Base-by-base conservation (phyloP, 805 yeast genomes). In the Ogataea kodamae region DNA sequence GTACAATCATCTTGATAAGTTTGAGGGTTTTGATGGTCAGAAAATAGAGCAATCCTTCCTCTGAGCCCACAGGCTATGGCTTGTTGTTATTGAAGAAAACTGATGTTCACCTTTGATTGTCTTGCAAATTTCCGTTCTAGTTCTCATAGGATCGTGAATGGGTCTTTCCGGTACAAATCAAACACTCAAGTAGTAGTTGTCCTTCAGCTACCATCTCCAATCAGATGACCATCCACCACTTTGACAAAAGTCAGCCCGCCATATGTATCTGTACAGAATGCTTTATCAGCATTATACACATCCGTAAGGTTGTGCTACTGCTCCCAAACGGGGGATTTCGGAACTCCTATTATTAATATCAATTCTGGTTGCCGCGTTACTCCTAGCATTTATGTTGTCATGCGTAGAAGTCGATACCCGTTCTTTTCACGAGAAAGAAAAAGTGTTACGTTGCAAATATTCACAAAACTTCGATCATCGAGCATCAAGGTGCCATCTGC, bases 401-500 rank as follows among this genome's bases (percentile, higher is more conserved):
- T 25, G 33, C 14, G 43, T 39, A 5, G 43, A 25, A 4, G 43
- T 32, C 43, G 39, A 39, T 15, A 39, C 29, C 26, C 35, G 36
- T 10, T 39, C 43, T 29, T 12, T 28, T 22, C n/a, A 39, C 43
- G 7, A 39, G 34, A 24, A 39, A 39, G 22, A 39, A 39, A 25
- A 35, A 30, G 10, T n/a, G 39, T 35, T 2, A 39, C 39, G 14
- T 39, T 39, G 26, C 43, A 34, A 3, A 39, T 39, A 18, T 39
- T 39, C 11, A 39, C 43, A 20, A 34, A 35, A 8, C 43, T 39
- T n/a, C 21, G 18, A 20, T 18, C 36, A 24, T 39, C 39, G n/a
- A 39, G 28, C 43, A 39, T 39, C 23, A 35, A 19, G 11, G 43
- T 39, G 6, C 35, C 43, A 24, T 39, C 43, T 3, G 37, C 43